Conservation (phyloP, 2,329 filamentous ascomycete genomes). For the Exophiala bonariae region DNA sequence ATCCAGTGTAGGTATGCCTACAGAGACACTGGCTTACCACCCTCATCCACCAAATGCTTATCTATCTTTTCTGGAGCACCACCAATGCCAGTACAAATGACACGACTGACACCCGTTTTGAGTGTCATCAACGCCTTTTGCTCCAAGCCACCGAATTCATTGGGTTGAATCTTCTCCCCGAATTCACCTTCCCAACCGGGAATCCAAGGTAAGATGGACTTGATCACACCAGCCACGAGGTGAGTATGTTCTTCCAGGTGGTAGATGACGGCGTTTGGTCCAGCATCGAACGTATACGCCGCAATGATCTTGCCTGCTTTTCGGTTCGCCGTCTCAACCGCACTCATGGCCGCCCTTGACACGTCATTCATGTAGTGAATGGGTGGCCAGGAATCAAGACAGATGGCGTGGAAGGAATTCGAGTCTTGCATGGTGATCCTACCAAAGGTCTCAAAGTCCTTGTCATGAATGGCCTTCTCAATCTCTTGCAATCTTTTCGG, state of each 20-base stretch:
- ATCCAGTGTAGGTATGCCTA: neutral
- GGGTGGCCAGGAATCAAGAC: slow-evolving; percentile 90
- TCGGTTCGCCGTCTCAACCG: slow-evolving; percentile 85
- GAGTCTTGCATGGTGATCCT: slow-evolving; percentile 94
- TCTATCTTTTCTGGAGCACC: slow-evolving; percentile 82
- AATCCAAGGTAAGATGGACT: slow-evolving; percentile 62
- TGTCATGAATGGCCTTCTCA: slow-evolving; percentile 74
- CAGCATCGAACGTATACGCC: slow-evolving; percentile 96
- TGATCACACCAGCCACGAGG: slow-evolving; percentile 75
- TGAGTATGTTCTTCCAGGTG: slow-evolving; percentile 78
- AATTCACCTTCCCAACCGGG: slow-evolving; percentile 59
- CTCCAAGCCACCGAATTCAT: slow-evolving; percentile 60
- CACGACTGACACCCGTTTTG: slow-evolving; percentile 77
- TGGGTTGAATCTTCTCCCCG: slow-evolving; percentile 50
- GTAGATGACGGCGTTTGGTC: slow-evolving; percentile 95
- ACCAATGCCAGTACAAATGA: slow-evolving; percentile 89
- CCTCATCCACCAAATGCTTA: slow-evolving; percentile 70
- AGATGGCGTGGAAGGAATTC: slow-evolving; percentile 95
- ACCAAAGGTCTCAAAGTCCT: slow-evolving; percentile 84
- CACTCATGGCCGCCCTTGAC: slow-evolving; percentile 78
- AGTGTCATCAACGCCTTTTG: slow-evolving; percentile 59
- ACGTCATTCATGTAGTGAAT: slow-evolving; percentile 99
- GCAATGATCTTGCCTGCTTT: slow-evolving; percentile 76
- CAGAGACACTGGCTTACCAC: slow-evolving; percentile 43
- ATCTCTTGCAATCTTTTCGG: slow-evolving; percentile 80